A percentile compares a stretch with the other conserved stretches of the same genome.
Evolutionary conservation across 2,329 filamentous ascomycete species (phyloP).

Genomic region (Neonectria punicea): DNA sequence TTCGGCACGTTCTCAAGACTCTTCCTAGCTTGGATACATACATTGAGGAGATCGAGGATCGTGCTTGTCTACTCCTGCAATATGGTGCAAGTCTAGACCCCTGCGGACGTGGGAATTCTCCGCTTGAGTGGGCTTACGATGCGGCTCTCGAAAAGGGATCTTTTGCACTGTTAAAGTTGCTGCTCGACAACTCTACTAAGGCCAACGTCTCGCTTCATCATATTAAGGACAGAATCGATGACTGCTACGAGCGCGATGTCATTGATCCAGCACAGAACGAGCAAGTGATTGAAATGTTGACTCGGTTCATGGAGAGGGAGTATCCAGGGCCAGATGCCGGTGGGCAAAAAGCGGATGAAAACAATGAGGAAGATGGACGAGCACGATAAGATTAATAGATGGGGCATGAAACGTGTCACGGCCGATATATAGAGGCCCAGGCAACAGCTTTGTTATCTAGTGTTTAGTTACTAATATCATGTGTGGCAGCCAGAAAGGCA

Average conservation of each 20-base stretch:
- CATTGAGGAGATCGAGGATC: not conserved
- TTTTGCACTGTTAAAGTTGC: constrained; percentile 7
- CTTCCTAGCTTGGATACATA: not conserved
- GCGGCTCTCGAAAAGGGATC: not conserved
- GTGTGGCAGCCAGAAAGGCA: too few species aligned
- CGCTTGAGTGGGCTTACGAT: constrained; percentile 16
- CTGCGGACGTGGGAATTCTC: not conserved
- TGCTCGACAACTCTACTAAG: constrained; percentile 5
- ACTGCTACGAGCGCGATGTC: not conserved
- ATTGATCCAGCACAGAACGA: too few species aligned
- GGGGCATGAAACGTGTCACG: not conserved
- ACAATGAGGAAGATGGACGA: not conserved
- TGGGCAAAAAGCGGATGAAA: not conserved
- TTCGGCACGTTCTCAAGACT: constrained; percentile 1
- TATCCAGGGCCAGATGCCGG: not conserved
- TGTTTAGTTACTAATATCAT: not conserved
- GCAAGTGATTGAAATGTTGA: not conserved
- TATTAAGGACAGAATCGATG: not conserved
- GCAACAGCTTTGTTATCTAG: not conserved
- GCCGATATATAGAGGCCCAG: not conserved
- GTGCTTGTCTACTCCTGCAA: constrained; percentile 13
- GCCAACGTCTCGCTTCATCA: constrained; percentile 13
- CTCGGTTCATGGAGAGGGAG: not conserved
- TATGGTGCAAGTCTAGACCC: constrained; percentile 14
- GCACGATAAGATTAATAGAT: not conserved